These are phyloP conservation scores for Podosphaera aphanis DNA, from an alignment of 2,329 filamentous ascomycete genomes.

Conservation along the genomic window DNA sequence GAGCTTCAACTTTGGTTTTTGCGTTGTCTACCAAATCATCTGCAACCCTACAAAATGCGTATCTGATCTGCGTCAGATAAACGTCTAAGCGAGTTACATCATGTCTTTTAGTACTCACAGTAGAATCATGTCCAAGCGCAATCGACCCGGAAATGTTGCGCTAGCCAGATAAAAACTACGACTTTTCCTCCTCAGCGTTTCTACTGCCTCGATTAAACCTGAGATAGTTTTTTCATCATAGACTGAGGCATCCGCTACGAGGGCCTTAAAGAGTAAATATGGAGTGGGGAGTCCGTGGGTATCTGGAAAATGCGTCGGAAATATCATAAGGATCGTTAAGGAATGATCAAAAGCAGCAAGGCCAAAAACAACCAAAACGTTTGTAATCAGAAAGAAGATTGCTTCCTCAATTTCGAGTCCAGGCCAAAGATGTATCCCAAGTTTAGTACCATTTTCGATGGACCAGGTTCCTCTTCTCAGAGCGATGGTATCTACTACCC, in stretches of 20 bases:
- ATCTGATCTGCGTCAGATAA: conserved; percentile 20
- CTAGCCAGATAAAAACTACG: conserved; percentile 53
- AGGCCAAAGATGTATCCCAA: conserved; percentile 37
- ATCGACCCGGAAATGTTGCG: conserved; percentile 40
- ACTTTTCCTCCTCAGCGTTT: conserved; percentile 37
- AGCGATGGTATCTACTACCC: conserved; percentile 47
- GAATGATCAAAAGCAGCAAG: conserved; percentile 46
- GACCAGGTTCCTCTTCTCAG: conserved; percentile 47
- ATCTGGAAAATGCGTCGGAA: conserved; percentile 30
- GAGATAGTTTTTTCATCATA: conserved; percentile 34
- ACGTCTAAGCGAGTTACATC: not conserved
- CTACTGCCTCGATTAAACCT: conserved; percentile 34
- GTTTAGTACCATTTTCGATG: conserved; percentile 43
- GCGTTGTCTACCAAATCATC: conserved; percentile 53
- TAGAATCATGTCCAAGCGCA: conserved; percentile 43
- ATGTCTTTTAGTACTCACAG: conserved; percentile 21
- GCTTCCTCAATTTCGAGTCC: conserved; percentile 52
- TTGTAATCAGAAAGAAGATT: conserved; percentile 48
- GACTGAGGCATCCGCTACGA: conserved; percentile 21
- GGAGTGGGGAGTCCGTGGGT: conserved; percentile 26
- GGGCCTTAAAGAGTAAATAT: conserved; percentile 25
- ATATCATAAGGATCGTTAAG: conserved; percentile 38
- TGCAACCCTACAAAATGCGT: conserved; percentile 50
- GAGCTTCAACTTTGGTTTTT: conserved; percentile 25
- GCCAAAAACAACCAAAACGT: conserved; percentile 45